Percentiles rank a stretch among this genome's conserved stretches.
Conservation (phyloP, 768 basidiomycete species). For the Mycena sanguinolenta region DNA sequence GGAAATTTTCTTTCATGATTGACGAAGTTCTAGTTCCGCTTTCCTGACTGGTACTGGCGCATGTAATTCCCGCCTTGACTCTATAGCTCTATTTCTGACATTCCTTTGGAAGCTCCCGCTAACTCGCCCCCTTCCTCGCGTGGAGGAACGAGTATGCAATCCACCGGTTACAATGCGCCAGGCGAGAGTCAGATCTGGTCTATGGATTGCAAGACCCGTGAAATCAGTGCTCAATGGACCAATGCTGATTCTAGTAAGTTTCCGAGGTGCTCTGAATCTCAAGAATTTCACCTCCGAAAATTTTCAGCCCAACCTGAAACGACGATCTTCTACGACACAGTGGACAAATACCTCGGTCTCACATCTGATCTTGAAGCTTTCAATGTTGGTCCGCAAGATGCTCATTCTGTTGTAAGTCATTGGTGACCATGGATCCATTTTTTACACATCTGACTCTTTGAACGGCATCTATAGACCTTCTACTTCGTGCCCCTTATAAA, state of each 20-base stretch:
- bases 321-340: conserved; percentile 18
- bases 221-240: conserved; percentile 19
- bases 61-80: neutral
- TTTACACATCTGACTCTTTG: neutral
- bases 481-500: conserved; percentile 14
- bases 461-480: neutral
- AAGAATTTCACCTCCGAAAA: neutral
- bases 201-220: conserved; percentile 3
- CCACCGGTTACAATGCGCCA: conserved; percentile 16
- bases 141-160: conserved; percentile 19
- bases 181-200: conserved; percentile 28
- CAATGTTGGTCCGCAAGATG: conserved; percentile 1
- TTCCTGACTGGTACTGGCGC: conserved; percentile 18
- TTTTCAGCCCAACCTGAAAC: conserved; percentile 14
- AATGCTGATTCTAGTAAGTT: conserved; percentile 19
- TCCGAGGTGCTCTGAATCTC: neutral
- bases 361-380: conserved; percentile 16
- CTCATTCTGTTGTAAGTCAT: conserved; percentile 14
- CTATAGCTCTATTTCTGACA: neutral
- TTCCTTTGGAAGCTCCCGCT: conserved; percentile 1
- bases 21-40: conserved; percentile 7
- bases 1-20: neutral
- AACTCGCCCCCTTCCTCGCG: conserved; percentile 23
- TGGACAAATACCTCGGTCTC: conserved; percentile 6
- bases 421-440: neutral